Evolutionary conservation across 441 rosid species (phyloP).

Genomic region (Euphorbia schlechtendalii): DNA sequence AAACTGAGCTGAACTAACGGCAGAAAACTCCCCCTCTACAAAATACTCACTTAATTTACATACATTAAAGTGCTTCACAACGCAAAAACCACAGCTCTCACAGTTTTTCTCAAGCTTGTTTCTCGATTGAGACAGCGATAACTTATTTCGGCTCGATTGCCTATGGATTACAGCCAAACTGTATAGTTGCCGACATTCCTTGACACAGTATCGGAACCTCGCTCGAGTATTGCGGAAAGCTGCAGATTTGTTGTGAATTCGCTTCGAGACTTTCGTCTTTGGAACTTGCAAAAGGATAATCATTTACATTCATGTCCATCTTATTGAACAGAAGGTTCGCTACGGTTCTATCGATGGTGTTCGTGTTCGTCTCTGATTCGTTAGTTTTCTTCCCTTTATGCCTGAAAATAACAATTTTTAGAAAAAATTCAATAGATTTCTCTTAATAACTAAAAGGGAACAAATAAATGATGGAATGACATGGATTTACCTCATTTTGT

Average conservation of each 20-base stretch:
- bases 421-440: too few species aligned
- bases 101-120: too few species aligned
- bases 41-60: too few species aligned
- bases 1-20: conserved; percentile 26
- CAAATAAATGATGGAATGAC: too few species aligned
- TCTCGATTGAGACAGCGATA: too few species aligned
- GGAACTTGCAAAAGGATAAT: conserved; percentile 17
- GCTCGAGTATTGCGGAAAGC: background rate
- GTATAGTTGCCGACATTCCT: background rate
- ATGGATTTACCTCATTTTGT: conserved; percentile 34
- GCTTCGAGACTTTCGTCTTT: conserved; percentile 10
- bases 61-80: too few species aligned
- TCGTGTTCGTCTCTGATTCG: conserved; percentile 78
- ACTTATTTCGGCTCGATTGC: background rate
- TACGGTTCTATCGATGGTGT: conserved; percentile 64
- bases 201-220: conserved; percentile 19
- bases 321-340: conserved; percentile 68
- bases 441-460: too few species aligned
- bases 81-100: too few species aligned
- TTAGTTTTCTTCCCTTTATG: conserved; percentile 25
- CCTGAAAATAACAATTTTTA: too few species aligned
- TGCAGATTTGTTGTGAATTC: background rate
- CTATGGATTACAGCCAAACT: background rate
- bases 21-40: conserved; percentile 10
- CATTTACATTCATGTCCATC: conserved; percentile 40